Percentiles rank a stretch among this genome's conserved stretches.
Evolutionary conservation across 108 stramenopile species (phyloP).

Genomic region (Mediolabrus comicus): DNA sequence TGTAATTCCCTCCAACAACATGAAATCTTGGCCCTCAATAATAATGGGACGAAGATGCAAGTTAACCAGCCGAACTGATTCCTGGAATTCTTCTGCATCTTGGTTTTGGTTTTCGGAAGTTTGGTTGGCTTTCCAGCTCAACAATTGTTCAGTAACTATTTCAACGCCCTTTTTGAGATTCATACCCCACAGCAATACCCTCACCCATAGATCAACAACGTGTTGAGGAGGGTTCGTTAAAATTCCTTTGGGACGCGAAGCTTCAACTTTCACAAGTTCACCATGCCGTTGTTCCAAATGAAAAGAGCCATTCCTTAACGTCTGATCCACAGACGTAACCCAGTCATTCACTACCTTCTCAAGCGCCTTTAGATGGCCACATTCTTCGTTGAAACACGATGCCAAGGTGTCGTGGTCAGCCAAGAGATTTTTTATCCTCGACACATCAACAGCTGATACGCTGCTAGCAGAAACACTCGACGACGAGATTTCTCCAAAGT

Average conservation of each 20-base stretch:
- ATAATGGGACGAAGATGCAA: slow-evolving; percentile 7
- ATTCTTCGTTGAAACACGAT: slow-evolving; percentile 43
- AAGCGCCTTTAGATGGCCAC: slow-evolving; percentile 27
- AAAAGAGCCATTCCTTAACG: slow-evolving; percentile 15
- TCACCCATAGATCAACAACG: slow-evolving; percentile 45
- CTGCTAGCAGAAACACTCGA: background rate
- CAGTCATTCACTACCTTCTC: slow-evolving; percentile 47
- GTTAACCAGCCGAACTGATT: background rate
- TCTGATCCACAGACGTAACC: slow-evolving; percentile 38
- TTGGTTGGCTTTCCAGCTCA: slow-evolving; percentile 11
- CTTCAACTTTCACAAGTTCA: slow-evolving; percentile 3
- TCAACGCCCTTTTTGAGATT: slow-evolving; percentile 18
- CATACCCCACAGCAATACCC: slow-evolving; percentile 59
- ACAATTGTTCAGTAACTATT: background rate
- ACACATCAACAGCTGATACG: slow-evolving; percentile 9
- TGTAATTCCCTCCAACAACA: slow-evolving; percentile 1
- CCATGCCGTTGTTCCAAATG: slow-evolving; percentile 27
- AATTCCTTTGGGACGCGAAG: slow-evolving; percentile 60
- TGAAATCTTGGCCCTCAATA: slow-evolving; percentile 37
- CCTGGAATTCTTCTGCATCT: slow-evolving; percentile 3
- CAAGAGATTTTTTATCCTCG: slow-evolving; percentile 18
- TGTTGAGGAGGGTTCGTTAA: slow-evolving; percentile 58
- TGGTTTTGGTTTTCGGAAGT: background rate
- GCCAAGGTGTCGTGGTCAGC: slow-evolving; percentile 36
- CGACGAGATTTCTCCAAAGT: slow-evolving; percentile 2